phyloP scores from a whole-genome alignment of 257 asterid species.

The Primulina tabacum region DNA sequence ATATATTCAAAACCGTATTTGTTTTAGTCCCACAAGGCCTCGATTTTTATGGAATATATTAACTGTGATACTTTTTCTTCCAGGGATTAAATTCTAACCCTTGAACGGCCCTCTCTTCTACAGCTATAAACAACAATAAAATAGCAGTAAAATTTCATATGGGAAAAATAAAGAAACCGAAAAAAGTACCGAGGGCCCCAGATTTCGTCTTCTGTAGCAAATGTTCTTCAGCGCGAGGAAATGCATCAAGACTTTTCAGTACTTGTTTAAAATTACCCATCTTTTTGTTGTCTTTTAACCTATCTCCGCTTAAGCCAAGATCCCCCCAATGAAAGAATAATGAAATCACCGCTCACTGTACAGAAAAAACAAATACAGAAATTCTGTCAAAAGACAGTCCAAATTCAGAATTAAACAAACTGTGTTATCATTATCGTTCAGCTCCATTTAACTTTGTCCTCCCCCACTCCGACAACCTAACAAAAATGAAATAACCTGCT shows the following conservation, averaged over 20 bases:
- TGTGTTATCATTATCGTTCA: neutral
- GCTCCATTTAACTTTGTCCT: neutral
- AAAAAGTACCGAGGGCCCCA: slow-evolving; percentile 78
- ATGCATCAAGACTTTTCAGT: slow-evolving; percentile 76
- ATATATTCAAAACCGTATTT: neutral
- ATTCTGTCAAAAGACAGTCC: neutral
- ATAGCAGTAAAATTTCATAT: neutral
- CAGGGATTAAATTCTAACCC: neutral
- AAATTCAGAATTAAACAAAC: too few species aligned
- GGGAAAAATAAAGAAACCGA: neutral
- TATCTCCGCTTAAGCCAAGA: neutral
- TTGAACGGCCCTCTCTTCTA: neutral
- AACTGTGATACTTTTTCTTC: neutral
- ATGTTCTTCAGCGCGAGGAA: slow-evolving; percentile 96
- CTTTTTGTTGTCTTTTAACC: slow-evolving; percentile 14
- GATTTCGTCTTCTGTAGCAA: slow-evolving; percentile 86
- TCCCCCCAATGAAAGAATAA: neutral
- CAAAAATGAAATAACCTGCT: neutral
- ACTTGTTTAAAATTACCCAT: slow-evolving; percentile 86
- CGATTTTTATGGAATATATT: neutral
- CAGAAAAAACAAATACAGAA: neutral
- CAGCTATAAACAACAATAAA: neutral
- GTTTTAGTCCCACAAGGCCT: neutral
- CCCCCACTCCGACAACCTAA: neutral
- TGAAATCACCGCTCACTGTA: neutral